These are phyloP conservation scores for Plenodomus lindquistii DNA, from an alignment of 2,329 filamentous ascomycete species.

Conservation along the genomic window DNA sequence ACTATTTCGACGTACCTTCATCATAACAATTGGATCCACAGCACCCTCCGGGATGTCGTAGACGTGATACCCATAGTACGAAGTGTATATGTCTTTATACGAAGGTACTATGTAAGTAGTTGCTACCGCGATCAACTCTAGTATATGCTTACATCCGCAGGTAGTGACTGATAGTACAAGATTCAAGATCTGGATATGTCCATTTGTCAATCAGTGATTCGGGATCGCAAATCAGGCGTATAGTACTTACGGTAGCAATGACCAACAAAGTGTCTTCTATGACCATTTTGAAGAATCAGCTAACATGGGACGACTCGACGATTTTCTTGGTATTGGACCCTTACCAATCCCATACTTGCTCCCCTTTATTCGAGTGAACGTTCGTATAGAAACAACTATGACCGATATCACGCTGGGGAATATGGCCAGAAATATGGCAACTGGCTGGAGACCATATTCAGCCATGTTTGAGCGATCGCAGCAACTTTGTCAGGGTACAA, in stretches of 20 bases:
- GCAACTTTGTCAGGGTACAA: not conserved
- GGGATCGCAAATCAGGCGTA: not conserved
- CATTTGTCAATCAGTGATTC: not conserved
- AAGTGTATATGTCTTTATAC: slow-evolving; percentile 3
- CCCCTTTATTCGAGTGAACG: slow-evolving; percentile 1
- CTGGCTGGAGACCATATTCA: slow-evolving; percentile 4
- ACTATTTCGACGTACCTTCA: slow-evolving; percentile 6
- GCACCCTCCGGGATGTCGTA: slow-evolving; percentile 16
- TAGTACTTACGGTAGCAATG: slow-evolving; percentile 7
- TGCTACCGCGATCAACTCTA: too few species aligned
- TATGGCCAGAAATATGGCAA: slow-evolving; percentile 6
- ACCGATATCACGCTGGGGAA: slow-evolving; percentile 4
- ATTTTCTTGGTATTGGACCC: not conserved
- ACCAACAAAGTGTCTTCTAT: slow-evolving; percentile 8
- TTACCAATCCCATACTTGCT: slow-evolving; percentile 3
- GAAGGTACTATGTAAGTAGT: too few species aligned
- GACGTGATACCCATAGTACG: slow-evolving; percentile 19
- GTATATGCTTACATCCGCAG: slow-evolving; percentile 10
- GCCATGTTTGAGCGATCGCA: slow-evolving; percentile 1
- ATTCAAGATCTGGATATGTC: slow-evolving; percentile 4
- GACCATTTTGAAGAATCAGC: not conserved
- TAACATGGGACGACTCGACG: not conserved
- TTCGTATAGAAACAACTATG: slow-evolving; percentile 3
- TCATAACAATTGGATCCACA: slow-evolving; percentile 7
- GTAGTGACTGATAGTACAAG: slow-evolving; percentile 11